Base-by-base conservation (phyloP, 2,329 filamentous ascomycete species). In the Pseudogymnoascus sp. region DNA sequence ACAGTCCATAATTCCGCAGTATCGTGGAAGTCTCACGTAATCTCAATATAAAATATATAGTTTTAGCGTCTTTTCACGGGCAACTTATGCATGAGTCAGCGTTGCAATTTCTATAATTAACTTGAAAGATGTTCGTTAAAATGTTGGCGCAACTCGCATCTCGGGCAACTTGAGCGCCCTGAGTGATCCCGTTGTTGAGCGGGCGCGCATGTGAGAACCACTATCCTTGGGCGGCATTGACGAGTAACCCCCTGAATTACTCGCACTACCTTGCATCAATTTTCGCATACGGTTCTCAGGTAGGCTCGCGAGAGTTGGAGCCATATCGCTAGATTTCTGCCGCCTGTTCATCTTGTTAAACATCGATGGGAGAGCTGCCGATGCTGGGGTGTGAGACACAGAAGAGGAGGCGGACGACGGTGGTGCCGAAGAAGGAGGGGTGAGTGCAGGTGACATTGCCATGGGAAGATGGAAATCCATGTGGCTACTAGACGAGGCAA, bases 261-360 rank as follows among this genome's bases (percentile, higher is more conserved):
- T 57, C 47, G 29, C 47, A 12, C 47, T 57, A 7, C 26, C 10
- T 16, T 57, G 47, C 26, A 57, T 57, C 57, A 60, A 47, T 40
- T 57, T 23, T 21, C 29, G 26, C 39, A 64, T 26, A 39, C 31
- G 39, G 51, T 63, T 62, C 11, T 54, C 64, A 31, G 47, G 47
- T 18, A 39, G 36, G 21, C 10, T 62, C 1, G 63, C 29, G n/a
- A 62, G 63, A 7, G 62, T 61, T 1, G 47, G 14, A 7, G 63
- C 61, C 16, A 51, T 31, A 3, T 60, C 34, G 18, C 51, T 63
- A 16, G 61, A 23, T 34, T 63, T 65, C 16, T 66, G 60, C 29
- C 66, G 62, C 18, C 54, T 39, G 54, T 67, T 68, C 66, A 67
- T 66, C 29, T 66, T 68, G 54, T 57, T 67, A 26, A 67, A 60